phyloP scores from a whole-genome alignment of 2,329 filamentous ascomycete genomes.

The Aureobasidium sp. region DNA sequence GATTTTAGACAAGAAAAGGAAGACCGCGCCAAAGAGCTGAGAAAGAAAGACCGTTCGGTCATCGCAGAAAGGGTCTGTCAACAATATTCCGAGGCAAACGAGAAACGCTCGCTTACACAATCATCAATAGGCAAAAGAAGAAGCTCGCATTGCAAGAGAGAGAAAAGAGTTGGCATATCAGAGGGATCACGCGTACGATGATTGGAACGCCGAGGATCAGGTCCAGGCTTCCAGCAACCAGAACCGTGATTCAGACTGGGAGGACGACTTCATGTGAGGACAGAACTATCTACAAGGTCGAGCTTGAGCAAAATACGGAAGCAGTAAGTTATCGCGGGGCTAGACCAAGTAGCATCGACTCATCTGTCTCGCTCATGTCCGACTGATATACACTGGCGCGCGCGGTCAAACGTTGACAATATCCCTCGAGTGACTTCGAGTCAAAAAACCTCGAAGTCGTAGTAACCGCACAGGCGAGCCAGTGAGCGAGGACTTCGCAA shows the following conservation, averaged over 20 bases:
- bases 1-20: constrained; percentile 88
- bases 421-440: too few species aligned
- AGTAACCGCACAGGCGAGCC: too few species aligned
- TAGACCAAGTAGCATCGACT: background rate
- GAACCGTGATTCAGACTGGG: constrained; percentile 78
- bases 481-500: too few species aligned
- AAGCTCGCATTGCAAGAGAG: constrained; percentile 77
- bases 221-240: constrained; percentile 86
- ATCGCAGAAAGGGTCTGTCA: constrained; percentile 65
- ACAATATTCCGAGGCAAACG: background rate
- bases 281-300: background rate
- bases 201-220: constrained; percentile 86
- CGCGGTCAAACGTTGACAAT: background rate
- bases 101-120: constrained; percentile 4
- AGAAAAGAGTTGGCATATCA: constrained; percentile 92
- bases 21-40: constrained; percentile 74
- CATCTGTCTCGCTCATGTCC: background rate
- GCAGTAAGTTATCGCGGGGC: background rate
- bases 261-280: constrained; percentile 88
- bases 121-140: constrained; percentile 71
- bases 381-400: background rate
- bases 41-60: constrained; percentile 74
- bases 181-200: constrained; percentile 98
- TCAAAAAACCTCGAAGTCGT: too few species aligned
- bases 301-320: background rate